Evolutionary conservation across 2,329 filamentous ascomycete genomes (phyloP), one percentile per base, ranked within the genome.

Genomic region (Colletotrichum sp.): DNA sequence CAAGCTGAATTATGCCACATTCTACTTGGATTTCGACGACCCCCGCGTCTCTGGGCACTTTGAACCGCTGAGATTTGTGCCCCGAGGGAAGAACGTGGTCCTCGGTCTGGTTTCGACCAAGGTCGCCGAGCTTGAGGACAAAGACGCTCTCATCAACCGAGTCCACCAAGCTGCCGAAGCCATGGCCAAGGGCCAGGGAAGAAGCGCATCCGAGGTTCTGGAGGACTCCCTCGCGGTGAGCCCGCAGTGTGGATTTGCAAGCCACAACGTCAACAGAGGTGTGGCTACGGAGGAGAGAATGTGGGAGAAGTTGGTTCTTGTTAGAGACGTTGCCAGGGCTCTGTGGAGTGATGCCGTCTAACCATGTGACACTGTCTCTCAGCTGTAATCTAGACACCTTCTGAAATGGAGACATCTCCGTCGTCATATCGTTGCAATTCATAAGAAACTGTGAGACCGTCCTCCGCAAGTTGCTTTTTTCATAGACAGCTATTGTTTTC

Each of bases 231-330:
- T 63, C 88, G 88, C 69, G 11, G 88, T 94, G 29, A 93, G 91
- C 80, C 93, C 93, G 0, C 93, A 95, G 84, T 94, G 92, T 80
- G 92, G 92, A 6, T 94, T 94, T 81, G 94, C 93, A 36, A 94
- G 91, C 36, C 93, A 95, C 81, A 58, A 36, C 31, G 90, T 92
- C 76, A 91, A 89, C 78, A 93, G 93, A 0, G 95, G 95, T 80
- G 88, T 90, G 18, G 86, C 95, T 66, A 89, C 88, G 27, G 86
- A 90, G 76, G 89, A 93, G 61, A 93, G 94, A 75, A 93, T 95
- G 91, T 90, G 90, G 84, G 90, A 89, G 82, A 96, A 95, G 85
- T 83, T 96, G 78, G 86, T 89, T 77, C 84, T 95, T 68, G 92
- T 95, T 24, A 89, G 93, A 76, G 87, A 91, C 77, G 90, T 95